A percentile compares a stretch with the other conserved stretches of the same genome.
Conservation (phyloP, 2,329 filamentous ascomycete genomes). For the Penicillium oxalicum region DNA sequence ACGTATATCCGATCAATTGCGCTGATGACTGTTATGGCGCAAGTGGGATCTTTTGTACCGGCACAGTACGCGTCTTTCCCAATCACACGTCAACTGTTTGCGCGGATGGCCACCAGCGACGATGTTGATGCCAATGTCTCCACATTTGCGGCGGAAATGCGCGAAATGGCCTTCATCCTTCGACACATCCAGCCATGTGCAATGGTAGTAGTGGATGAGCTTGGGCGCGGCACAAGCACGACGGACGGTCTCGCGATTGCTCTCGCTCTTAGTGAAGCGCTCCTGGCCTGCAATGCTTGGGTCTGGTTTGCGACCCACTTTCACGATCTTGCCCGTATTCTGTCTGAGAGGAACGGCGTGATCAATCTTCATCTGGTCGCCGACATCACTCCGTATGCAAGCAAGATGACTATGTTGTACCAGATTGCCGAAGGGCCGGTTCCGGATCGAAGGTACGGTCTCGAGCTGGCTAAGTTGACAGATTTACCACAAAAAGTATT, state of each 20-base stretch:
- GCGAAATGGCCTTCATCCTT: conserved; percentile 89
- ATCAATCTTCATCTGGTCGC: conserved; percentile 76
- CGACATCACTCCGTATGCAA: conserved; percentile 51
- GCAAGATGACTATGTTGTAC: conserved; percentile 81
- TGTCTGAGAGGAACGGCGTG: conserved; percentile 70
- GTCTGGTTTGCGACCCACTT: conserved; percentile 97
- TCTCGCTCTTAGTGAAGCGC: conserved; percentile 78
- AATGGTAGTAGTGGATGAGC: conserved; percentile 81
- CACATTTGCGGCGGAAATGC: conserved; percentile 91
- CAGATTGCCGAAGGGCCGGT: conserved; percentile 68
- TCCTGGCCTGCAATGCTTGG: conserved; percentile 70
- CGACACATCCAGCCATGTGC: conserved; percentile 71
- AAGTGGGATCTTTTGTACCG: conserved; percentile 86
- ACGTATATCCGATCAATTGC: conserved; percentile 87
- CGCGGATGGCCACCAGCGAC: conserved; percentile 79
- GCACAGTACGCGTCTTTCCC: conserved; percentile 77
- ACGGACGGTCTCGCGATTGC: conserved; percentile 85
- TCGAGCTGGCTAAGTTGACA: conserved; percentile 70
- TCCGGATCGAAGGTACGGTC: conserved; percentile 70
- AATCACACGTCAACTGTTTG: conserved; percentile 76
- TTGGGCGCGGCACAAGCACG: conserved; percentile 85
- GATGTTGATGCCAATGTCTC: conserved; percentile 86
- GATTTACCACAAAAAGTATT: conserved; percentile 65
- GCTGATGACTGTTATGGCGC: conserved; percentile 84
- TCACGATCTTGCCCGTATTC: conserved; percentile 68